These are phyloP conservation scores for Microcos paniculata DNA, from an alignment of 345 rosid species.

Conservation along the genomic window DNA sequence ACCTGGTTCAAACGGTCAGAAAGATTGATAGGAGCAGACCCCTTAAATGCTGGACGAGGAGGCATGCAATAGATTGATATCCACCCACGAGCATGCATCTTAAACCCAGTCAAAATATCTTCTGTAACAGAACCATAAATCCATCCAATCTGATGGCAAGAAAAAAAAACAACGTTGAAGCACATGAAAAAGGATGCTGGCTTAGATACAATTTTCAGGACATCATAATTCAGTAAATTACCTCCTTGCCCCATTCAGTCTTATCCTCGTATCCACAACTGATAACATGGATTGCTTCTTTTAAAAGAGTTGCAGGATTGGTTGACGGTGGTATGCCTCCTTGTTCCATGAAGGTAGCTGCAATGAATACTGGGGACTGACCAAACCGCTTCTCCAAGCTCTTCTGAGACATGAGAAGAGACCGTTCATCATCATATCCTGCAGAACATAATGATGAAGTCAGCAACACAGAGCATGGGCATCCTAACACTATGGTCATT, in stretches of 20 bases:
- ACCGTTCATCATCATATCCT: slow-evolving; percentile 99
- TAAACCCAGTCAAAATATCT: slow-evolving; percentile 98
- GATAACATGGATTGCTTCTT: slow-evolving; percentile 98
- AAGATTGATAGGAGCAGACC: slow-evolving; percentile 96
- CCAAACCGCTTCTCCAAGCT: slow-evolving; percentile 98
- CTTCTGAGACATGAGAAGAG: slow-evolving; percentile 97
- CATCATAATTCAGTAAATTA: slow-evolving; percentile 19
- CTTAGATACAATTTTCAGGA: slow-evolving; percentile 7
- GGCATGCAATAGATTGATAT: slow-evolving; percentile 97
- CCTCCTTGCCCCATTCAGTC: slow-evolving; percentile 99
- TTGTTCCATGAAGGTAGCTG: slow-evolving; percentile 97
- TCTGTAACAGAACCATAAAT: slow-evolving; percentile 99
- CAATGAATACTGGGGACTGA: slow-evolving; percentile 96
- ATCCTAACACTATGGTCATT: neutral
- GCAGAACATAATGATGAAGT: slow-evolving; percentile 29
- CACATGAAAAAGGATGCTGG: slow-evolving; percentile 4
- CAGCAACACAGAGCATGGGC: neutral
- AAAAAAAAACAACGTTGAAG: slow-evolving; percentile 3
- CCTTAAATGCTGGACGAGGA: slow-evolving; percentile 98
- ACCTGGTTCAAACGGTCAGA: slow-evolving; percentile 99
- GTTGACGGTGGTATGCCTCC: slow-evolving; percentile 97
- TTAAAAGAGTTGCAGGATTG: slow-evolving; percentile 89
- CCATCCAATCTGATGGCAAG: slow-evolving; percentile 81
- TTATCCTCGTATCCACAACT: slow-evolving; percentile 99
- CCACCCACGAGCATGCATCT: slow-evolving; percentile 99